Conservation (phyloP, 805 yeast species). For the Ogataea henricii region DNA sequence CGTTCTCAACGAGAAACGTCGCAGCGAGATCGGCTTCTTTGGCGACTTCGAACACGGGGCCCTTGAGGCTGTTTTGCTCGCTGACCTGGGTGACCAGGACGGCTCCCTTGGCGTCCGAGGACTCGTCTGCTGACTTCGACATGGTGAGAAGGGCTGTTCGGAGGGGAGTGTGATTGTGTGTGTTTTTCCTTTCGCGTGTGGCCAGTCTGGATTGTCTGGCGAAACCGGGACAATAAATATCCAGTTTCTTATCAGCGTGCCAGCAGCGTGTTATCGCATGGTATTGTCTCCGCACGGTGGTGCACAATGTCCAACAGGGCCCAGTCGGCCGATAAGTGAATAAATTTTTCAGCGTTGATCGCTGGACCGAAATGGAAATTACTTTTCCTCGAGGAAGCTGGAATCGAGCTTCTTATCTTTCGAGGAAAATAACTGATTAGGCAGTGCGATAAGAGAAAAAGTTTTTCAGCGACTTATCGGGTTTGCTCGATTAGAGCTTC, state of each 20-base stretch:
- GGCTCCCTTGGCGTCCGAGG: conserved; percentile 1
- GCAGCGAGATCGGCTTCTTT: conserved; percentile 12
- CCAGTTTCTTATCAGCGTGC: background rate
- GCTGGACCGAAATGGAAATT: background rate
- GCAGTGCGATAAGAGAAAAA: conserved; percentile 1
- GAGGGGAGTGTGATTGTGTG: background rate
- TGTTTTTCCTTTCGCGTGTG: background rate
- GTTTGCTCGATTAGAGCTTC: conserved; percentile 12
- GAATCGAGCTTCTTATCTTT: conserved; percentile 8
- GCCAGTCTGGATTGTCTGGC: background rate
- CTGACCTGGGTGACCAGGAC: background rate
- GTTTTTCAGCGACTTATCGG: background rate
- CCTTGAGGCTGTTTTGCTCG: background rate
- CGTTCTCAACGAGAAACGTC: conserved; percentile 9
- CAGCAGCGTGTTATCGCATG: background rate
- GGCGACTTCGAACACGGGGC: background rate
- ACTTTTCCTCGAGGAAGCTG: conserved; percentile 4
- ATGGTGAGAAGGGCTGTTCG: background rate
- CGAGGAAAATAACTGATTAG: background rate
- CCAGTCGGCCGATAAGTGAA: too few relatives aligned
- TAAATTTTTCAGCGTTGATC: too few relatives aligned
- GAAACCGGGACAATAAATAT: background rate
- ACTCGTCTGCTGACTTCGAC: background rate
- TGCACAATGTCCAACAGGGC: too few relatives aligned
- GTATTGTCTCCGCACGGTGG: too few relatives aligned